Evolutionary conservation across 163 green algal genomes (phyloP).

Genomic region (Chloromonas sp.): DNA sequence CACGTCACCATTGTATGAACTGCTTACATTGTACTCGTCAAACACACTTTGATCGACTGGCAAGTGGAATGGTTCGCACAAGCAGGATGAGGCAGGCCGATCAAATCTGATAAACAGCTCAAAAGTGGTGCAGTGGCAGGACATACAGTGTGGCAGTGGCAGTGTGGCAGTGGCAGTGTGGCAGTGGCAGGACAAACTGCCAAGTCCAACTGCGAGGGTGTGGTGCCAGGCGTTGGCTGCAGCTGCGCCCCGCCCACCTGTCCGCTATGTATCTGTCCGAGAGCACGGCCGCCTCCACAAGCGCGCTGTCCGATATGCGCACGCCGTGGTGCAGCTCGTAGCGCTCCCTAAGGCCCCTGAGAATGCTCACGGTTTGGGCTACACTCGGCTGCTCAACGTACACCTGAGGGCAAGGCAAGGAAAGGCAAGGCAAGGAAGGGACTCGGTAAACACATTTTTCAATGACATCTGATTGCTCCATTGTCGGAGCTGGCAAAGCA

Average conservation of each 20-base stretch:
- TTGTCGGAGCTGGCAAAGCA: too few species aligned
- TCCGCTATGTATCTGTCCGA: constrained; percentile 51
- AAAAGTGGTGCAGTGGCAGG: neutral
- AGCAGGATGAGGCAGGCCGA: neutral
- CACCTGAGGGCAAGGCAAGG: constrained; percentile 46
- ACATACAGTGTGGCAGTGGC: neutral
- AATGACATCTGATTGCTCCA: too few species aligned
- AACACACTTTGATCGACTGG: too few species aligned
- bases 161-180: neutral
- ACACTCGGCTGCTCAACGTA: constrained; percentile 86
- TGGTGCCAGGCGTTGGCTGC: neutral
- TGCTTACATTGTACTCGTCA: too few species aligned
- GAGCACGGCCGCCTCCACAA: constrained; percentile 83
- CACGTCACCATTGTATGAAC: too few species aligned
- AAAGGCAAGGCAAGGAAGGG: neutral
- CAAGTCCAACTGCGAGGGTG: neutral
- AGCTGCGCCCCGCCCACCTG: neutral
- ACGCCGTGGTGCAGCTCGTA: constrained; percentile 89
- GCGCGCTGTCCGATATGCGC: constrained; percentile 81
- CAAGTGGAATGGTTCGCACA: neutral
- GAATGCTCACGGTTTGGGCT: constrained; percentile 83
- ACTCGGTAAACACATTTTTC: neutral
- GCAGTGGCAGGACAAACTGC: neutral
- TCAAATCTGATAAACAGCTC: neutral
- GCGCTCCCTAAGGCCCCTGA: constrained; percentile 78